Base-by-base conservation (phyloP, 306 rosid species). In the Neltuma alba region DNA sequence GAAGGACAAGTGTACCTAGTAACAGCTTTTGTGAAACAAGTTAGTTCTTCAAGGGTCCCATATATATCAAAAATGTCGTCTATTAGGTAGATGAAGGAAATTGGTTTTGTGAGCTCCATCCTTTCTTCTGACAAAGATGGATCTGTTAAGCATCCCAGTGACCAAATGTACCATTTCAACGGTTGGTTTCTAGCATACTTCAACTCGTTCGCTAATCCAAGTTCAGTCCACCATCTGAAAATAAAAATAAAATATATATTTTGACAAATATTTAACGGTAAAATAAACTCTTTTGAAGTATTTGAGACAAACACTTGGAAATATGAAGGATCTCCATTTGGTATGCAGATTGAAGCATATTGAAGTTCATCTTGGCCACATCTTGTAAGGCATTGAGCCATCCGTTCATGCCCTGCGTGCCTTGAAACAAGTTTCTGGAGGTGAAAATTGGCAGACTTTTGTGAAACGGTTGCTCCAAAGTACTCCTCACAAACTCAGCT, bases 1-100 rank as follows among this genome's bases (percentile, higher is more conserved):
- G 30, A 33, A 33, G 30, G 38, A 12, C 15, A 23, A 15, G 27
- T 12, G 5, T 83, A 91, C 98, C 89, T 81, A 18, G 31, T 75
- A 9, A 93, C 86, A 5, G 75, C 89, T 36, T 93, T 83, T 0
- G 94, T 88, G 82, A 91, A 87, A 37, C 86, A 85, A 52, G 82
- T 74, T 82, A 91, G 90, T 52, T 93, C 90, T 9, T 88, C 82
- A 2, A 82, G 74, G 1, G 86, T 80, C n/a, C 97, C 94, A 57
- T 88, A 89, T 3, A 91, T 79, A 75, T 93, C 94, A 23, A 81
- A 93, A 74, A 88, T 82, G 58, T 93, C 98, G 72, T 93, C 97
- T 1, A 93, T 74, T 37, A 93, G 47, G 61, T 89, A 91, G 55
- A 93, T 72, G 62, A 93, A 79, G 37, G 97, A 79, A 44, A 93